Conservation (phyloP, 73 alveolate species). For the Paramecium octaurelia region DNA sequence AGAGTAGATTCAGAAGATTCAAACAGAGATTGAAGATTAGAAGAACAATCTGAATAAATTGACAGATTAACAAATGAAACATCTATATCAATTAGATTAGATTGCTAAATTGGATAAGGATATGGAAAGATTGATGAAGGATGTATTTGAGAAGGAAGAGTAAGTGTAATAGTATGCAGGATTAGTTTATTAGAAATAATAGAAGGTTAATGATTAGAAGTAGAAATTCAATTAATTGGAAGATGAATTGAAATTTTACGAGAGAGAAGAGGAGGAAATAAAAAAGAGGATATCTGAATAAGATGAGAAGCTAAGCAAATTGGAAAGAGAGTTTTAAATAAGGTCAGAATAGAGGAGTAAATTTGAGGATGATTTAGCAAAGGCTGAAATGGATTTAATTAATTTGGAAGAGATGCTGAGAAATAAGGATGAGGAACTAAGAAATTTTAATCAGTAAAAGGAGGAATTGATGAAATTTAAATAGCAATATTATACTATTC, state of each 20-base stretch:
- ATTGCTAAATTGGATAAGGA: not conserved
- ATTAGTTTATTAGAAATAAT: not conserved
- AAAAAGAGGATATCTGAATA: not conserved
- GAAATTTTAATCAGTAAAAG: not conserved
- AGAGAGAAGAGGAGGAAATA: not conserved
- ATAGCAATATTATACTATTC: not conserved
- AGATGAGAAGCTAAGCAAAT: not conserved
- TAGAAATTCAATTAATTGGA: not conserved
- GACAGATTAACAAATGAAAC: not conserved
- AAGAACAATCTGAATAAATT: not conserved
- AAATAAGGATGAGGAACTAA: not conserved
- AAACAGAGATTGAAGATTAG: not conserved
- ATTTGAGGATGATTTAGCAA: not conserved
- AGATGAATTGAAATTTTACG: not conserved
- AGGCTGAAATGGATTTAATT: not conserved
- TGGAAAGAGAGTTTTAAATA: not conserved
- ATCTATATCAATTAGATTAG: not conserved
- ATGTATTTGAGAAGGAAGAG: not conserved
- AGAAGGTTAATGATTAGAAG: not conserved
- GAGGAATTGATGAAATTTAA: not conserved
- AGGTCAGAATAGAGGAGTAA: not conserved
- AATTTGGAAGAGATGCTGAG: not conserved
- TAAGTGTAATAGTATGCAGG: not conserved
- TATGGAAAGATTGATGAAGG: not conserved
- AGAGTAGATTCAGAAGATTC: not conserved